Conservation (phyloP, 768 basidiomycete species). For the Tylopilus cervinicoccineus region DNA sequence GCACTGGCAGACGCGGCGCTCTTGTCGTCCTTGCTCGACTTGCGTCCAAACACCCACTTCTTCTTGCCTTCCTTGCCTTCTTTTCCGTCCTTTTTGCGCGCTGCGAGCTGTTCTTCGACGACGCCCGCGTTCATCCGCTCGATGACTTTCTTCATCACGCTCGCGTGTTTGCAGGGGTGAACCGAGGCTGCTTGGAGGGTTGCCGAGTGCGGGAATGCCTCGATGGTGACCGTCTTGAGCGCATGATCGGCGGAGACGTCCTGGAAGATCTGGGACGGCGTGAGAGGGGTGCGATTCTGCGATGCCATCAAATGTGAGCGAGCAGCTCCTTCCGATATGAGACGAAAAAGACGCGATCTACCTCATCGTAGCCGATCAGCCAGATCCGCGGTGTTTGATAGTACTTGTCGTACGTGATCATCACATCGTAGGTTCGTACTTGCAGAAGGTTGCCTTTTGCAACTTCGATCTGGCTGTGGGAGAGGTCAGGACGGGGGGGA, state of each 20-base stretch:
- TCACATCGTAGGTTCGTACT: slow-evolving; percentile 98
- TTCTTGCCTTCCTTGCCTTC: slow-evolving; percentile 58
- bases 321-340: slow-evolving; percentile 1
- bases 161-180: slow-evolving; percentile 97
- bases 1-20: slow-evolving; percentile 9
- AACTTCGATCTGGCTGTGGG: slow-evolving; percentile 52
- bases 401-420: slow-evolving; percentile 99
- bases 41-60: slow-evolving; percentile 83
- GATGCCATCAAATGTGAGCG: background rate
- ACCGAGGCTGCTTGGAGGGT: slow-evolving; percentile 88
- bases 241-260: slow-evolving; percentile 97
- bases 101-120: slow-evolving; percentile 74
- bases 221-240: slow-evolving; percentile 97
- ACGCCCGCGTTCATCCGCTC: slow-evolving; percentile 95
- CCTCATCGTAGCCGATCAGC: slow-evolving; percentile 97
- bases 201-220: slow-evolving; percentile 91
- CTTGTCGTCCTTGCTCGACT: slow-evolving; percentile 56
- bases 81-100: slow-evolving; percentile 48
- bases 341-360: slow-evolving; percentile 26
- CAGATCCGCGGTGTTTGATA: slow-evolving; percentile 98
- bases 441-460: slow-evolving; percentile 84
- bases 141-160: slow-evolving; percentile 99
- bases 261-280: slow-evolving; percentile 90
- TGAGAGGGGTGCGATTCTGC: slow-evolving; percentile 85
- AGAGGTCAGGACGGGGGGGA: background rate